Base-by-base conservation (phyloP, 305 asterid genomes). In the Fraxinus sp. region DNA sequence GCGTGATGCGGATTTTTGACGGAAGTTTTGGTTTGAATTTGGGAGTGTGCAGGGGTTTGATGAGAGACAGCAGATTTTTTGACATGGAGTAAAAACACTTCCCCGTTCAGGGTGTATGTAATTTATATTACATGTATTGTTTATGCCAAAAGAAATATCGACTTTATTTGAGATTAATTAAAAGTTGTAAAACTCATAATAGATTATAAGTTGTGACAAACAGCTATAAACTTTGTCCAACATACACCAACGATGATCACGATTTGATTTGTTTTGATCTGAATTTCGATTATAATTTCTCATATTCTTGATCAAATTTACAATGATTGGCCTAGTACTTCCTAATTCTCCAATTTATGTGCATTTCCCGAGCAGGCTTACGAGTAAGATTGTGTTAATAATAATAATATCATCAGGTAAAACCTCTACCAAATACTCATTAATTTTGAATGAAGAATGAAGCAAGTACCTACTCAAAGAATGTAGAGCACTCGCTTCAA, bases 11-110 rank as follows among this genome's bases (percentile, higher is more conserved):
- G 64, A 66, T 62, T 64, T 57, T 86, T 4, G 81, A 24, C 78
- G 85, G 36, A 30, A 83, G 80, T 22, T 81, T 88, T 82, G 81
- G 30, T 84, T 84, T 87, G 81, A 86, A 84, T 80, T 86, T 88
- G 81, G 91, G 89, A 32, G 79, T 84, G 87, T 87, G 88, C 32
- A 77, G 88, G 76, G 94, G 95, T 83, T 91, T 96, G 85, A 93
- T 88, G 78, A 91, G 93, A 68, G 88, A 80, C 80, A 94, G 91
- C 62, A 92, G 82, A 70, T 91, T 59, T 91, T 92, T 96, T 79
- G 98, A 94, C 98, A 94, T 57, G 26, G 66, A 18, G 26, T 5
- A 57, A 57, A 20, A 57, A 18, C 4, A 18, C 3, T n/a, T 1
- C 26, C 26, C 26, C 3, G 26, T 16, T 16, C 0, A 52, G 62